phyloP scores from a whole-genome alignment of 371 early-diverging fungal genomes.

The Rhizomucor miehei region DNA sequence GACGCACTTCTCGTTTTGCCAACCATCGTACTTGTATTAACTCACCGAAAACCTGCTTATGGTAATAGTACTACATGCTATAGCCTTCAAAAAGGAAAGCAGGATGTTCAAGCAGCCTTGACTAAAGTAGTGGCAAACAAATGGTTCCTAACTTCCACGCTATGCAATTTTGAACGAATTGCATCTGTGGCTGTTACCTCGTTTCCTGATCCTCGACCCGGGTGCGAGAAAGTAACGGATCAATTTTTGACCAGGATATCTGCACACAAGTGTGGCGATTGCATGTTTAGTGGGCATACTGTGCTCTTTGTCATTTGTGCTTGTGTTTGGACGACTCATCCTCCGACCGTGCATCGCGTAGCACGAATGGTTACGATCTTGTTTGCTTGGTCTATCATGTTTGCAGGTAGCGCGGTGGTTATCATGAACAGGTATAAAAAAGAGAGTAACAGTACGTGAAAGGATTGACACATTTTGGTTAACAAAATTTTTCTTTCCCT shows the following conservation, averaged over 20 bases:
- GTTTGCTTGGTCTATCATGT: background rate
- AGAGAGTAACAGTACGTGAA: too few species aligned
- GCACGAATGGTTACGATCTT: background rate
- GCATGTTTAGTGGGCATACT: constrained; percentile 7
- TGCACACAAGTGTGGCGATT: constrained; percentile 11
- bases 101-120: too few species aligned
- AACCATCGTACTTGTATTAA: background rate
- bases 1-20: constrained; percentile 2
- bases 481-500: too few species aligned
- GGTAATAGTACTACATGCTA: too few species aligned
- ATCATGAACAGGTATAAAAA: constrained; percentile 5
- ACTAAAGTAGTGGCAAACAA: background rate
- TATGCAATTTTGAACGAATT: constrained; percentile 6
- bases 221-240: constrained; percentile 6
- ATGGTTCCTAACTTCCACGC: constrained; percentile 7
- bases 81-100: too few species aligned
- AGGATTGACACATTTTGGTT: too few species aligned
- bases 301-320: constrained; percentile 9
- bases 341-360: background rate
- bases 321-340: constrained; percentile 7
- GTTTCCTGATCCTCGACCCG: constrained; percentile 6
- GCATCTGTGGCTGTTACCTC: constrained; percentile 3
- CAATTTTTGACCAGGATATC: constrained; percentile 1
- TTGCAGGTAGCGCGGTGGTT: constrained; percentile 3
- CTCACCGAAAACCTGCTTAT: background rate